Evolutionary conservation across 2,329 filamentous ascomycete species (phyloP).

Genomic region (Thielaviopsis musarum): DNA sequence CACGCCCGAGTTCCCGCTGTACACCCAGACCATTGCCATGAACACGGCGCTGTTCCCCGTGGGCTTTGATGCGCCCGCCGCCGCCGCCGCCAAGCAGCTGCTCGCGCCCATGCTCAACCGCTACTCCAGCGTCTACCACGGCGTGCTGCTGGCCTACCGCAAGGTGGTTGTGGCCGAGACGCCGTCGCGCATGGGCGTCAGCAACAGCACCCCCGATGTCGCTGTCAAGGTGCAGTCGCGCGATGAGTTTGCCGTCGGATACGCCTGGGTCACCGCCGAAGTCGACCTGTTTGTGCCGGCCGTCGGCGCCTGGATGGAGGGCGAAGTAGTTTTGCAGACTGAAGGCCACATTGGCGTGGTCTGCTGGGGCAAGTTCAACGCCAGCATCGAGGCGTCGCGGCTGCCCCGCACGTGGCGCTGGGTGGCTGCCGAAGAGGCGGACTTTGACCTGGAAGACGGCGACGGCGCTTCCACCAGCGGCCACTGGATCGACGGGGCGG

Average conservation of each 20-base stretch:
- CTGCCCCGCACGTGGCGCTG: conserved; percentile 70
- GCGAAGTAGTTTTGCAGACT: conserved; percentile 69
- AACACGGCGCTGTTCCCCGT: conserved; percentile 60
- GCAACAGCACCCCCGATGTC: conserved; percentile 30
- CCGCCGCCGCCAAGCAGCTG: conserved; percentile 56
- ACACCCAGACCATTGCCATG: conserved; percentile 62
- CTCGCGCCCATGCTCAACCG: conserved; percentile 59
- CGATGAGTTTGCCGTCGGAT: conserved; percentile 74
- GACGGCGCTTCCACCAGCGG: conserved; percentile 38
- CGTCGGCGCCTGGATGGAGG: conserved; percentile 58
- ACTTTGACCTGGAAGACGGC: conserved; percentile 28
- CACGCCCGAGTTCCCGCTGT: conserved; percentile 49
- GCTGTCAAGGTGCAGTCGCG: conserved; percentile 32
- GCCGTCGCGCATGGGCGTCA: conserved; percentile 32
- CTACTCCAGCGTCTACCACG: conserved; percentile 55
- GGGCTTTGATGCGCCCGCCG: conserved; percentile 51
- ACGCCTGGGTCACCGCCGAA: conserved; percentile 76
- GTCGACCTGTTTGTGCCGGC: conserved; percentile 69
- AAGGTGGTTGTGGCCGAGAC: conserved; percentile 49
- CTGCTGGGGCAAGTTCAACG: conserved; percentile 84
- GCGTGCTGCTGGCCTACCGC: conserved; percentile 58
- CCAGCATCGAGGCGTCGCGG: conserved; percentile 61
- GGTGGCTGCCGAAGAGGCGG: conserved; percentile 38
- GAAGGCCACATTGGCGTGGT: conserved; percentile 79
- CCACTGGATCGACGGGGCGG: conserved; percentile 59